Evolutionary conservation across 805 yeast species (phyloP).

Genomic region (Nakazawaea ishiwadae): DNA sequence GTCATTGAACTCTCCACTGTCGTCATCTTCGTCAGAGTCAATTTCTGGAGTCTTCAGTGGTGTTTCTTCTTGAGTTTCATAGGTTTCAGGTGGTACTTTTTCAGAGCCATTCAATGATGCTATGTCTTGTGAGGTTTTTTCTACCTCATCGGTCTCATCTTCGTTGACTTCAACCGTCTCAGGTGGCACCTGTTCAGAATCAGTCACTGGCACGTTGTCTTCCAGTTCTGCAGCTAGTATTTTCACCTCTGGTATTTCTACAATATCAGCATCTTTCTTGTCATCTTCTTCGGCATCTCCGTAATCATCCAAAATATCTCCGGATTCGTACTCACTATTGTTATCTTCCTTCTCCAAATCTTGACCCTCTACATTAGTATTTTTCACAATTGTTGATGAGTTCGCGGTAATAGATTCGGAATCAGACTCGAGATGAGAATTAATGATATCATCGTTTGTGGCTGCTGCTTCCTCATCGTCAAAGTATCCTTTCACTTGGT

Average conservation of each 20-base stretch:
- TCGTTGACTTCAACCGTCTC: background rate
- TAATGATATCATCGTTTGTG: background rate
- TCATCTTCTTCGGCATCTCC: slow-evolving; percentile 12
- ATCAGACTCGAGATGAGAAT: background rate
- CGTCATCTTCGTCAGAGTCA: background rate
- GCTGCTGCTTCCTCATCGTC: slow-evolving; percentile 3
- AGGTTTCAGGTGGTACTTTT: too few relatives aligned
- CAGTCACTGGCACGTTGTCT: background rate
- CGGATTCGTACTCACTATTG: background rate
- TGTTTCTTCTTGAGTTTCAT: too few relatives aligned
- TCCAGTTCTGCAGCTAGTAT: background rate
- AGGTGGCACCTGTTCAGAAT: background rate
- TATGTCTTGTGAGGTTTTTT: too few relatives aligned
- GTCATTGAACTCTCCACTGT: slow-evolving; percentile 6
- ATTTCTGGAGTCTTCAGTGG: background rate
- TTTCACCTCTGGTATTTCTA: background rate
- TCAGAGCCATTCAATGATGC: too few relatives aligned
- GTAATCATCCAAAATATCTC: slow-evolving; percentile 4
- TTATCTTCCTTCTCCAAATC: background rate
- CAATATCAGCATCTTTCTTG: background rate
- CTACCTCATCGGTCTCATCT: too few relatives aligned
- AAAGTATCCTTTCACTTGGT: slow-evolving; percentile 5
- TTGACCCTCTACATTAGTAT: background rate
- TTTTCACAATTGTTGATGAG: background rate
- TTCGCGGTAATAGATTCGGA: background rate